Evolutionary conservation across 257 asterid species (phyloP), one percentile per base, ranked within the genome.

Genomic region (Asclepias syriaca): DNA sequence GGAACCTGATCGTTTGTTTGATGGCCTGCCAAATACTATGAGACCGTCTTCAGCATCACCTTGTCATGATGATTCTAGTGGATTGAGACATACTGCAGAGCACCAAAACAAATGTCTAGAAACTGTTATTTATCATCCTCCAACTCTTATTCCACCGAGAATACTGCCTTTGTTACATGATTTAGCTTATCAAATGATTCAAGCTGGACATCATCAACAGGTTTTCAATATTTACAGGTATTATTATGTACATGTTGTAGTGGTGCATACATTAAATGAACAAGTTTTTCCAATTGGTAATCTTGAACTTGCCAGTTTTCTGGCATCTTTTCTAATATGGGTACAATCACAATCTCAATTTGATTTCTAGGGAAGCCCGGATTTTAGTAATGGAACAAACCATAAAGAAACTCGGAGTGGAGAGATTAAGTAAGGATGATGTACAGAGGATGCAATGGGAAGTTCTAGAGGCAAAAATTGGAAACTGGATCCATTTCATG

Each of bases 361-460:
- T 68, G 76, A 55, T 70, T 75, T 77, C 68, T 75, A 94, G 99
- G 79, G 99, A 91, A 81, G 80, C 85, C 65, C 91, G 99, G 43
- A 72, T 91, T 70, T 29, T 85, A 66, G 95, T 88, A 43, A 77
- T 89, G 75, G 99, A 94, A 58, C 97, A 87, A 75, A 94, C 96
- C 79, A 85, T 94, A 22, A 87, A 80, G 80, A 94, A 91, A 79
- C 86, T 94, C 66, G 99, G 99, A 46, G 97, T 91, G 21, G 96
- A 91, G 81, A 88, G 89, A 82, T 87, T 94, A 66, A 82, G 89
- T 71, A 94, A 94, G 87, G 99, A 94, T 63, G 99, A 94, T 77
- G 97, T 94, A 50, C 97, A 91, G 73, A 91, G 83, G 89, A 94
- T 94, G 99, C 97, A 86, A 53, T 94, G 97, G 99, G 99, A 94